Base-by-base conservation (phyloP, 495 filamentous ascomycete species). In the Penicillium alfredii region DNA sequence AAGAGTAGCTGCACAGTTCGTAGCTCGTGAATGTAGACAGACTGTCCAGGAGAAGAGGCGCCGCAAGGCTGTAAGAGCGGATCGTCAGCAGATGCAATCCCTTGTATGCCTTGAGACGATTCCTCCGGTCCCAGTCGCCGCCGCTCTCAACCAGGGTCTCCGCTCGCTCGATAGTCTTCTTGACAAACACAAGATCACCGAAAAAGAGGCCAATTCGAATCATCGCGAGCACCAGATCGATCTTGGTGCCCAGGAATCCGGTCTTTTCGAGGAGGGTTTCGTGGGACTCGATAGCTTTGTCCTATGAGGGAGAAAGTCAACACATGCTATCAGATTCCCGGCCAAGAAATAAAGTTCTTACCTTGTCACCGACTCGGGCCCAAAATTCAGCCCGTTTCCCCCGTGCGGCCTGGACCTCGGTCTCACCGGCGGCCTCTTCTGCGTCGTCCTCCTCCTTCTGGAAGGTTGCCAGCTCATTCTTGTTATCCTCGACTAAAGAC, bases 11-110 rank as follows among this genome's bases (percentile, higher is more conserved):
- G 78, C 92, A 98, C 20, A 98, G 76, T 63, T 98, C 92, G 68
- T 93, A 95, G 52, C 86, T 94, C 31, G 92, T 98, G 62, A 98
- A 98, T n/a, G 92, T 98, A 15, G 89, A 95, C 41, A 98, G 68
- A 55, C 84, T 89, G 68, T 98, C 92, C 36, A 98, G 86, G 17
- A 98, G 82, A 5, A 96, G 74, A 27, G 93, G 93, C 4, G 93
- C 92, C 18, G 88, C 89, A 32, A 86, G 69, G 57, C 78, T 82
- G 69, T 96, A 88, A 33, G 86, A 88, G 28, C 92, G 88, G 33
- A 85, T 77, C 19, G 90, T 94, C 41, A 98, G 83, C 7, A 95
- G 74, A 56, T 96, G 84, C 19, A 98, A 69, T 43, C 92, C 92
- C 63, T 94, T 86, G 75, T 98, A 98, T 35, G 92, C 93, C 78